phyloP scores from a whole-genome alignment of 177 flowering plant genomes.

The Vitis hybrid region DNA sequence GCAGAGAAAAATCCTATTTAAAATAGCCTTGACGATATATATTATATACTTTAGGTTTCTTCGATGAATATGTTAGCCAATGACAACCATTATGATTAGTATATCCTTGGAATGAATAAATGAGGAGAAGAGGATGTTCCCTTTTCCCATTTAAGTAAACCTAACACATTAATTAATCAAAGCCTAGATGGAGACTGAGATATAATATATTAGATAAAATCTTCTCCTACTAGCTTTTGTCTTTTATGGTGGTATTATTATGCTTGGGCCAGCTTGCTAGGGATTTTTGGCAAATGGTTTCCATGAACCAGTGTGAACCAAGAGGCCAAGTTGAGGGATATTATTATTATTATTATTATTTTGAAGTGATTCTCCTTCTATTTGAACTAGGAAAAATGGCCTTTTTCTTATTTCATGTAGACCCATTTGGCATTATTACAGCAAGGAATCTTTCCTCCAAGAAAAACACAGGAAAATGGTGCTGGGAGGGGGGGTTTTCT shows the following conservation, averaged over 20 bases:
- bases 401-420: conserved; percentile 4
- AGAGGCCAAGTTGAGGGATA: conserved; percentile 14
- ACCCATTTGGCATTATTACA: conserved; percentile 23
- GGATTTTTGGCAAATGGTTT: conserved; percentile 5
- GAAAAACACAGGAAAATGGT: not conserved
- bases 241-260: conserved; percentile 9
- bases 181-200: not conserved
- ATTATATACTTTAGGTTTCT: too few relatives aligned
- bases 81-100: conserved; percentile 5
- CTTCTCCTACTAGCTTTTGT: conserved; percentile 8
- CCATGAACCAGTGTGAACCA: conserved; percentile 7
- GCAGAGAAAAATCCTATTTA: not conserved
- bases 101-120: not conserved
- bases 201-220: not conserved
- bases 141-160: not conserved
- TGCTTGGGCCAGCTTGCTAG: conserved; percentile 5
- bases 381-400: conserved; percentile 2
- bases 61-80: conserved; percentile 1
- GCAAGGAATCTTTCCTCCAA: conserved; percentile 11
- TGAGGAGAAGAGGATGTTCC: not conserved
- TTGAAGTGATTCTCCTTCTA: not conserved
- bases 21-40: not conserved
- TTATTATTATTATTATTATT: not conserved
- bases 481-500: not conserved
- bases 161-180: not conserved